Conservation (phyloP, 768 basidiomycete genomes). For the Lepiota venenata region DNA sequence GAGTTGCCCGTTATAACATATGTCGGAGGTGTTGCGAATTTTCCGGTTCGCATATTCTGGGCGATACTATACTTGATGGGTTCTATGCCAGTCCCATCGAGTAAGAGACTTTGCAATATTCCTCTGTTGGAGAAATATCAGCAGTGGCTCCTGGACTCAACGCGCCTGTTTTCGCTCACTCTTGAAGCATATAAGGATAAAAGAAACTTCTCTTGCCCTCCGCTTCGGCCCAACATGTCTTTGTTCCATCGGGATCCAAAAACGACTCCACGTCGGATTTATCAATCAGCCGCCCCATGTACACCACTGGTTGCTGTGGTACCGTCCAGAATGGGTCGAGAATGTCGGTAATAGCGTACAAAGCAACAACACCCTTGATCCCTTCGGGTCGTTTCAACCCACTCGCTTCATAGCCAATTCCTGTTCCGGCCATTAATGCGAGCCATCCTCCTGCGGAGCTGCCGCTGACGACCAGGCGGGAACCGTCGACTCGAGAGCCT, state of each 20-base stretch:
- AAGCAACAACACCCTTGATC: constrained; percentile 27
- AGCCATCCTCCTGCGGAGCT: constrained; percentile 40
- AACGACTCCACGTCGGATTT: constrained; percentile 27
- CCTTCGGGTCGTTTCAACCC: constrained; percentile 24
- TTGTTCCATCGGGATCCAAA: constrained; percentile 23
- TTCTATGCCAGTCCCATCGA: constrained; percentile 29
- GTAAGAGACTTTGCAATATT: constrained; percentile 25
- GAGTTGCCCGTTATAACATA: constrained; percentile 34
- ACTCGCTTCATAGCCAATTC: constrained; percentile 31
- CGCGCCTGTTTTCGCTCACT: constrained; percentile 21
- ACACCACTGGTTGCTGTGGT: constrained; percentile 29
- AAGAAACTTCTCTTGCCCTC: constrained; percentile 28
- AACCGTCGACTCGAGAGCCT: constrained; percentile 22
- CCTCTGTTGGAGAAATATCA: constrained; percentile 17
- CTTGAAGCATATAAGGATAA: constrained; percentile 39
- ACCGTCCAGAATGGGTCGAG: constrained; percentile 34
- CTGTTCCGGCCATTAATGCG: constrained; percentile 29
- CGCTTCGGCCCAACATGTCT: constrained; percentile 20
- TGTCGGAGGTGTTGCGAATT: constrained; percentile 24
- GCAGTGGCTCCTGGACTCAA: not conserved
- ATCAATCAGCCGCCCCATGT: constrained; percentile 29
- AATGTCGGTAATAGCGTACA: constrained; percentile 37
- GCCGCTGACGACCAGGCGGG: constrained; percentile 30
- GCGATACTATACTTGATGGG: constrained; percentile 27
- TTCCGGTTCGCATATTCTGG: constrained; percentile 21